Percentiles rank a stretch among this genome's conserved stretches.
Evolutionary conservation across 2,329 filamentous ascomycete species (phyloP).

Genomic region (Colletotrichum cordylinicola): DNA sequence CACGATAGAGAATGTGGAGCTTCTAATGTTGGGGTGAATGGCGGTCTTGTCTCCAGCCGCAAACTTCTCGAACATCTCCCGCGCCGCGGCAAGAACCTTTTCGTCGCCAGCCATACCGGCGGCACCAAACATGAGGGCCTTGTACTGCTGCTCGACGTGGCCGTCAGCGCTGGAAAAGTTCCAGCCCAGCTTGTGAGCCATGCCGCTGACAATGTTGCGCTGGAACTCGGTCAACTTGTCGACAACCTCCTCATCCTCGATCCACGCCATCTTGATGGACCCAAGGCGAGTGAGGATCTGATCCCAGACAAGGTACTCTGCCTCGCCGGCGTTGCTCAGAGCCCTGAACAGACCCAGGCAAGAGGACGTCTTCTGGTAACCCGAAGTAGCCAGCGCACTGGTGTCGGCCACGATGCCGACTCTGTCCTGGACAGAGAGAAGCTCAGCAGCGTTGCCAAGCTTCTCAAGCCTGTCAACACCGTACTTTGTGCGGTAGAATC

Average conservation of each 20-base stretch:
- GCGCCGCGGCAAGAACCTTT: slow-evolving; percentile 77
- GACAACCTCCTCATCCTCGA: slow-evolving; percentile 76
- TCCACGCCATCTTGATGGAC: slow-evolving; percentile 83
- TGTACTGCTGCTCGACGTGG: slow-evolving; percentile 93
- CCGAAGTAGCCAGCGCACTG: slow-evolving; percentile 85
- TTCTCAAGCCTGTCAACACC: slow-evolving; percentile 82
- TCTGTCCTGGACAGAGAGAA: slow-evolving; percentile 86
- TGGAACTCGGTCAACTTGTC: slow-evolving; percentile 86
- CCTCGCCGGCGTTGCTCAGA: slow-evolving; percentile 78
- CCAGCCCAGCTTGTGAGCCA: slow-evolving; percentile 90
- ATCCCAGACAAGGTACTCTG: slow-evolving; percentile 93
- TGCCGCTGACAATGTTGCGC: slow-evolving; percentile 75
- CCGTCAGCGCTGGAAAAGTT: slow-evolving; percentile 83
- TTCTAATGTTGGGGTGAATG: slow-evolving; percentile 90
- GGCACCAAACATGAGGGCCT: slow-evolving; percentile 85
- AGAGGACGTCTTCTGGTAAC: slow-evolving; percentile 92
- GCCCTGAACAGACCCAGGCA: slow-evolving; percentile 84
- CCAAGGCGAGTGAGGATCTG: slow-evolving; percentile 83
- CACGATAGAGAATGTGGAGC: slow-evolving; percentile 84
- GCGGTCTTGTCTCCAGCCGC: slow-evolving; percentile 78
- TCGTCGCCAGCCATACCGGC: slow-evolving; percentile 84
- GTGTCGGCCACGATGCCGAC: slow-evolving; percentile 96
- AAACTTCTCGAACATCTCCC: slow-evolving; percentile 91
- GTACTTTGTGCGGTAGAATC: slow-evolving; percentile 91
- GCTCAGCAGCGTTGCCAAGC: slow-evolving; percentile 85